Conservation (phyloP, 1,284 basidiomycete genomes). For the Apiotrichum gamsii region DNA sequence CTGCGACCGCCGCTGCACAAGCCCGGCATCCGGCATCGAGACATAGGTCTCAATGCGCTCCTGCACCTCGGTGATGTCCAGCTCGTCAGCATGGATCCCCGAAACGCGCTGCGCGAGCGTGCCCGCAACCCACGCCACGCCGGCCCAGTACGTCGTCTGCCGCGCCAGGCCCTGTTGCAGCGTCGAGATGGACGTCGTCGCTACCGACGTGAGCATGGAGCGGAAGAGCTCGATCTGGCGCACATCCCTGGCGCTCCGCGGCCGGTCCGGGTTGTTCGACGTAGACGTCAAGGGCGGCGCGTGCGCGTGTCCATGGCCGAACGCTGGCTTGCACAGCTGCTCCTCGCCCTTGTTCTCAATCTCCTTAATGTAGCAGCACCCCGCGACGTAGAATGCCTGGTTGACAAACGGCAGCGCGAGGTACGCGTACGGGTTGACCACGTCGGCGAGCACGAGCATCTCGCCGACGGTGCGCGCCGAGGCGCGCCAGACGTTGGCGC, state of each 20-base stretch:
- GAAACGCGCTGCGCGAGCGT: slow-evolving; percentile 19
- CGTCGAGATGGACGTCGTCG: slow-evolving; percentile 17
- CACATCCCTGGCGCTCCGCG: neutral
- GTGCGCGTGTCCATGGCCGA: too few species aligned
- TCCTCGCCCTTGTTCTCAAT: neutral
- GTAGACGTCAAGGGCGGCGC: too few species aligned
- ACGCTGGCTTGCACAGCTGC: too few species aligned
- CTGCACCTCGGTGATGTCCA: slow-evolving; percentile 18
- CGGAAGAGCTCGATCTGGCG: slow-evolving; percentile 12
- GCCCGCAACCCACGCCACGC: slow-evolving; percentile 20
- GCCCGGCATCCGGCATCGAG: neutral
- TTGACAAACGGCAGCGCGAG: slow-evolving; percentile 21
- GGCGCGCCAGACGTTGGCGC: slow-evolving; percentile 18
- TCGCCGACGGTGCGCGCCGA: slow-evolving; percentile 25
- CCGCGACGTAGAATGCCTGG: slow-evolving; percentile 26
- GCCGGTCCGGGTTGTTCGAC: neutral
- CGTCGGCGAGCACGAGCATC: slow-evolving; percentile 22
- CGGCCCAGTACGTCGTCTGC: slow-evolving; percentile 22
- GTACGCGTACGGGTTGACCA: slow-evolving; percentile 21
- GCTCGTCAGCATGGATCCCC: slow-evolving; percentile 14
- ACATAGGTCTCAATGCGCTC: slow-evolving; percentile 7
- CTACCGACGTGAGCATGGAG: slow-evolving; percentile 17
- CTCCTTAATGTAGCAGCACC: slow-evolving; percentile 26
- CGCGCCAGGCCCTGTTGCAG: slow-evolving; percentile 19
- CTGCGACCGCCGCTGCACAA: neutral